Base-by-base conservation (phyloP, 1,284 basidiomycete species). In the Mycena sp. region DNA sequence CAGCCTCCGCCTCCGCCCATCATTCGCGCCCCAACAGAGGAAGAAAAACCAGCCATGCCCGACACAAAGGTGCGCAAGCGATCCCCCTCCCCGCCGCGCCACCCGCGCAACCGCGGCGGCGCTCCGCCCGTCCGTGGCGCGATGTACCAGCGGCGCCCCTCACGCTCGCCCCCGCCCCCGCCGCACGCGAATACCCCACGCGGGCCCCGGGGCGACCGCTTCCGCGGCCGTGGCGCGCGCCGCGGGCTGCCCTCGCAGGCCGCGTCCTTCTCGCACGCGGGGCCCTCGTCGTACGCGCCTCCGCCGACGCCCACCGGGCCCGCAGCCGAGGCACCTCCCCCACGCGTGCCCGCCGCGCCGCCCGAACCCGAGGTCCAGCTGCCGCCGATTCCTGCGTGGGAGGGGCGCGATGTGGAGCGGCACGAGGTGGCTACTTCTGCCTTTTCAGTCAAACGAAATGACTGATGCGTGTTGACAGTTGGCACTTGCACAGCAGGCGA, bases 171-270 rank as follows among this genome's bases (percentile, higher is more conserved):
- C 35, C 6, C 37, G 37, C 23, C 35, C 14, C 79, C 7, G 78
- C 80, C n/a, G n/a, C n/a, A n/a, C n/a, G n/a, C n/a, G n/a, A n/a
- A n/a, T n/a, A n/a, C n/a, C 21, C 79, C 80, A 12, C 74, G 77
- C 66, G 80, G 77, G 1, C 79, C 80, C 28, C 77, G 80, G 50
- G 81, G 77, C 63, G 78, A 58, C 41, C 64, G 63, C 29, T 57
- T 55, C 4, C 56, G 50, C 12, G 32, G 30, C 23, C n/a, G 30
- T 12, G 53, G 59, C 25, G 52, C 53, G 19, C 40, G 63, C 25
- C 30, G 58, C 6, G 64, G 64, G 30, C 59, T 65, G 6, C 59
- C 59, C 11, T 52, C 56, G 51, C 53, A 58, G 30, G 51, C 64
- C 4, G 60, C 58, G n/a, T 59, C 60, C 6, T 58, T 65, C 32